Evolutionary conservation across 805 yeast genomes (phyloP).

Genomic region (Monosporozyma yasuniensis): DNA sequence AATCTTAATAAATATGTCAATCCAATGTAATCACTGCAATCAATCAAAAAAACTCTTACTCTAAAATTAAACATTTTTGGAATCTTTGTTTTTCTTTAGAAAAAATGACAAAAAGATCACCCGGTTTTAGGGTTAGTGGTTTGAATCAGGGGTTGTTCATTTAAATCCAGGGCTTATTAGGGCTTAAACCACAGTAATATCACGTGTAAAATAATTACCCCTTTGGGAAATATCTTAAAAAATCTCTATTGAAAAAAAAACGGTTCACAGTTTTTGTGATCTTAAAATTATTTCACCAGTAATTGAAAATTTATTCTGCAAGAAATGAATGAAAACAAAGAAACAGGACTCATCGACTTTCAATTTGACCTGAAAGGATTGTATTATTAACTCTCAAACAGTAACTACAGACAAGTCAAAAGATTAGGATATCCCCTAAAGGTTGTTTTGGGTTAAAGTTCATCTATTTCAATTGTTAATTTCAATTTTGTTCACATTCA

Average conservation of each 20-base stretch:
- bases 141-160: background rate
- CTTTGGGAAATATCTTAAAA: background rate
- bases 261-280: background rate
- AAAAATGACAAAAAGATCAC: background rate
- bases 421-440: background rate
- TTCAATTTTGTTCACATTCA: background rate
- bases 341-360: background rate
- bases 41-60: background rate
- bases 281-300: background rate
- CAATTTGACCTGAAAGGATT: background rate
- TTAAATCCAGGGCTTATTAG: background rate
- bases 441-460: background rate
- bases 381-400: background rate
- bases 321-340: background rate
- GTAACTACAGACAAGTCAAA: background rate
- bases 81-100: background rate
- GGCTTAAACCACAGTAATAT: background rate
- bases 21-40: background rate
- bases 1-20: background rate
- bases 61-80: background rate
- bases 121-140: background rate
- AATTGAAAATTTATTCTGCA: background rate
- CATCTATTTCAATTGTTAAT: background rate
- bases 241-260: background rate
- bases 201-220: background rate